Evolutionary conservation across 257 asterid species (phyloP), one percentile per base, ranked within the genome.

Genomic region (Plantago major): DNA sequence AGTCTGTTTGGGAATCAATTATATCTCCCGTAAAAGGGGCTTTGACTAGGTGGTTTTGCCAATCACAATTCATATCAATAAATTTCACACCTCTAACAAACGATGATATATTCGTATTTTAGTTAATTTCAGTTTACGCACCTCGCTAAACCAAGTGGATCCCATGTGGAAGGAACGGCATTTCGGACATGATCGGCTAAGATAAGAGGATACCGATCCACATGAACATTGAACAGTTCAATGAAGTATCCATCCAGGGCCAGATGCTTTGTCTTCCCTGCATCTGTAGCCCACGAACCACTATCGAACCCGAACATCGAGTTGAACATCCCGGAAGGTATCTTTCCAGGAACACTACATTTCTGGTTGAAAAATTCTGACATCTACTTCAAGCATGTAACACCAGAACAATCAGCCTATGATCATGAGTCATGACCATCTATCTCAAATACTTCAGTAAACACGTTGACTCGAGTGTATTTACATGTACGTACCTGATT

Each of bases 61-160:
- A 22, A 22, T 1, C 26, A 22, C 26, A 22, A 2, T 22, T 22
- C 26, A 22, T 22, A 22, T 22, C 1, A 22, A 22, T 22, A 22
- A 22, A 22, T 22, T 22, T 22, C 26, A 2, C 26, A 22, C 26
- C 26, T 22, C 26, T 22, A 22, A 22, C 26, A 22, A 22, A 22
- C 26, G 26, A 22, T 1, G 2, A 22, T 22, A 22, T 22, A 22
- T 22, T 1, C 2, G 26, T 1, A 22, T 22, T 22, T 22, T 22
- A 22, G 26, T 22, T 22, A 22, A 2, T 22, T 22, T 22, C n/a
- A 22, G 26, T 22, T 22, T 22, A 19, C 22, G 37, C 71, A 91
- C 98, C 97, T 86, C 28, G 99, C 96, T n/a, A 92, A 85, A 67
- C 91, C 90, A 15, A 79, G 65, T 18, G 99, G 97, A 70, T 92